Evolutionary conservation across 306 rosid genomes (phyloP), one percentile per base, ranked within the genome.

Genomic region (Glycyrrhiza uralensis): DNA sequence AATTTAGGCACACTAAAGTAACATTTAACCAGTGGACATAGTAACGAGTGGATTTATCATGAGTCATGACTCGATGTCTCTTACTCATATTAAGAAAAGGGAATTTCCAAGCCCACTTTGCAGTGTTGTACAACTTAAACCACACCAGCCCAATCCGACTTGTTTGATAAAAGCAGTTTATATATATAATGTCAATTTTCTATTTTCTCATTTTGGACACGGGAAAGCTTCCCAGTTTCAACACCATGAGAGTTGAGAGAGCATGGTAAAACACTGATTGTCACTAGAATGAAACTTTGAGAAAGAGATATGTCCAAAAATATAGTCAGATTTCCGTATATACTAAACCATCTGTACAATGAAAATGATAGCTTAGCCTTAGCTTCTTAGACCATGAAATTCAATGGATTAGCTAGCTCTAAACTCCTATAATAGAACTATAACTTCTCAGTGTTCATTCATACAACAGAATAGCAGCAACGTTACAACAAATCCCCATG

Each of bases 401-500:
- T 47, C 71, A 47, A 61, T 14, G 22, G 51, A 61, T 61, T 24
- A 13, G 62, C 70, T 24, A 13, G 62, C 70, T 46, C 66, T 61
- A 38, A 72, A 47, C 51, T 60, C 20, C 15, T 33, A 20, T 33
- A 42, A 22, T 22, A 36, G 55, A 63, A 28, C 70, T 35, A 60
- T 23, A 24, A 3, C 62, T 47, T 8, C 19, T 42, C 20, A 59
- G 26, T 71, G 32, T 2, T 32, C 22, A 69, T 28, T 41, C 28
- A 71, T 12, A 46, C 47, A 18, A 58, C 14, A 62, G 62, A 74
- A 61, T n/a, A 49, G 20, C 60, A 49, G 20, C 60, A 74, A 74
- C 18, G 38, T 74, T 52, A 35, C 79, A 64, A 39, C 23, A 22
- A 52, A 51, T 39, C 52, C 35, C 38, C 19, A 1, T 8, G n/a